Base-by-base conservation (phyloP, 345 rosid species). In the Lepidium africanum region DNA sequence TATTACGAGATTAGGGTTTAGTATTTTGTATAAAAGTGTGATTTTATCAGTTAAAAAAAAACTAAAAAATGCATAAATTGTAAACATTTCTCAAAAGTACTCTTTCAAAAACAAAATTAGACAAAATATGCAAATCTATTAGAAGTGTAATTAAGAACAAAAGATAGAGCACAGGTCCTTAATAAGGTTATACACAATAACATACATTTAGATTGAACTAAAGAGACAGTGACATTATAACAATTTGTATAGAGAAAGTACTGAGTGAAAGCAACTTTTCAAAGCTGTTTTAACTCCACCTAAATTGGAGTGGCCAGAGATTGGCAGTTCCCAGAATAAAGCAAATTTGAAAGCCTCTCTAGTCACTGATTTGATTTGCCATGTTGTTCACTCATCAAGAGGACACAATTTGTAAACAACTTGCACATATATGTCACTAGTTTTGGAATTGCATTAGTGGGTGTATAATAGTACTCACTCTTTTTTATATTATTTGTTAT, bases 271-370 rank as follows among this genome's bases (percentile, higher is more conserved):
- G 17, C 36, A 64, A 51, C 27, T 53, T 56, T 54, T 56, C 58
- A 63, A 55, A 71, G 76, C 17, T 56, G 51, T 64, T 30, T 72
- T 65, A 38, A 55, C 17, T 72, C 59, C 71, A 57, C 70, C n/a
- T 40, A 56, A 46, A 46, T 56, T 57, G 71, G 76, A 30, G 45
- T 64, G 66, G 49, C 65, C 42, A 66, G 64, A 47, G 58, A 45
- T 56, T 55, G 64, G 57, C 70, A 63, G 55, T 36, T 40, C 60
- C 54, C 30, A 42, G 47, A 14, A 27, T 17, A 48, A 64, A 72
- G 76, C 27, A 63, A 8, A 37, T 50, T 23, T 54, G 45, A 62
- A 62, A 53, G 69, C 40, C 30, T 62, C 47, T 43, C 48, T 61
- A 33, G 53, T 52, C 54, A 71, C 40, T 62, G 75, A 53, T 70